Conservation (phyloP, 192 early-diverging fungal species). For the Jimgerdemannia lactiflua region DNA sequence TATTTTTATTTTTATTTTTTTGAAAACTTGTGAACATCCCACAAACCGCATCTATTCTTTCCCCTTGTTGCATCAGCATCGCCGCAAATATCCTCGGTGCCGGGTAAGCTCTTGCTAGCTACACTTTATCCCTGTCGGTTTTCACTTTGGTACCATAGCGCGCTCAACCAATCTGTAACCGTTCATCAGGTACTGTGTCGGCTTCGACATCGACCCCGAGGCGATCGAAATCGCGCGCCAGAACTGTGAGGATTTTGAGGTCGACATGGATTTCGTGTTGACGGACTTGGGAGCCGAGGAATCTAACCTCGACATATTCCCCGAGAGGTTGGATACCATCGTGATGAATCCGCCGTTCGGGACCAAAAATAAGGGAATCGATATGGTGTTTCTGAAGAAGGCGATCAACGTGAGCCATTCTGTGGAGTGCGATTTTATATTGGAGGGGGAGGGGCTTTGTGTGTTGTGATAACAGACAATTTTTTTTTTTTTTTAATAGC, state of each 20-base stretch:
- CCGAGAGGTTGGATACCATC: conserved; percentile 65
- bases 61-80: conserved; percentile 20
- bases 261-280: conserved; percentile 63
- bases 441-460: no score
- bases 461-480: neutral
- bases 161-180: neutral
- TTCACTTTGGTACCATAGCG: neutral
- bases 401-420: conserved; percentile 22
- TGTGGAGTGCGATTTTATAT: no score
- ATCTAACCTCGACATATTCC: conserved; percentile 40
- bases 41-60: no score
- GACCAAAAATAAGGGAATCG: conserved; percentile 76
- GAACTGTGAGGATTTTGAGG: conserved; percentile 62
- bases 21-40: no score
- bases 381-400: conserved; percentile 69
- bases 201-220: conserved; percentile 70
- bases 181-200: conserved; percentile 43
- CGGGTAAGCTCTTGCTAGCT: conserved; percentile 27
- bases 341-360: conserved; percentile 85
- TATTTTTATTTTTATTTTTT: neutral
- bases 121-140: neutral
- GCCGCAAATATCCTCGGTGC: conserved; percentile 60
- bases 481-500: conserved; percentile 17
- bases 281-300: conserved; percentile 38
- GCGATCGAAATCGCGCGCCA: conserved; percentile 67